Percentiles rank a stretch among this genome's conserved stretches.
Evolutionary conservation across 768 basidiomycete species (phyloP).

Genomic region (Boletus sp.): DNA sequence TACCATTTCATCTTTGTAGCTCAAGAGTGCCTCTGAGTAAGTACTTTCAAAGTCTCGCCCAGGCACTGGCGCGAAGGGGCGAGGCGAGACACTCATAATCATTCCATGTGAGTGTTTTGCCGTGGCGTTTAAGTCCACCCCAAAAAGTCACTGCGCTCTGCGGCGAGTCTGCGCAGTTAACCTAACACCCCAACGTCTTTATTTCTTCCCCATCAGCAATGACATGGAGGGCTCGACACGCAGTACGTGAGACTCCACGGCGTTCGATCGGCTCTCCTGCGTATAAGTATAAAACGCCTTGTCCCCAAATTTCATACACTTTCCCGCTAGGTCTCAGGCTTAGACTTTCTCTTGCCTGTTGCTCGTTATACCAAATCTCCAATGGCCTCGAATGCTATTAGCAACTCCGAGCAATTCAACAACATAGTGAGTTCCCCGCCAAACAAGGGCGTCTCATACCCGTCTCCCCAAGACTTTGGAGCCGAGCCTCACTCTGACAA

Average conservation of each 20-base stretch:
- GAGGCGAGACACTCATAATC: neutral
- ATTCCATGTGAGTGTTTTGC: neutral
- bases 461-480: too few relatives aligned
- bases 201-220: neutral
- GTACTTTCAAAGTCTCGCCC: too few relatives aligned
- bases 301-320: neutral
- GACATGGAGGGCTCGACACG: neutral
- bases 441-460: too few relatives aligned
- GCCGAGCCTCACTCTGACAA: neutral
- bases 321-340: neutral
- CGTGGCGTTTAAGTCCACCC: neutral
- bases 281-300: neutral
- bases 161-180: neutral
- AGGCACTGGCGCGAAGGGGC: too few relatives aligned
- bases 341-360: too few relatives aligned
- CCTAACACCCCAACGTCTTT: neutral
- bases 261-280: neutral
- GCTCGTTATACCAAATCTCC: too few relatives aligned
- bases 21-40: too few relatives aligned
- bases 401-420: conserved; percentile 17
- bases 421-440: conserved; percentile 12
- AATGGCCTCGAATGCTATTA: conserved; percentile 10
- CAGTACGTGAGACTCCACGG: neutral
- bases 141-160: too few relatives aligned
- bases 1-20: too few relatives aligned